Base-by-base conservation (phyloP, 345 rosid species). In the Salix caprea region DNA sequence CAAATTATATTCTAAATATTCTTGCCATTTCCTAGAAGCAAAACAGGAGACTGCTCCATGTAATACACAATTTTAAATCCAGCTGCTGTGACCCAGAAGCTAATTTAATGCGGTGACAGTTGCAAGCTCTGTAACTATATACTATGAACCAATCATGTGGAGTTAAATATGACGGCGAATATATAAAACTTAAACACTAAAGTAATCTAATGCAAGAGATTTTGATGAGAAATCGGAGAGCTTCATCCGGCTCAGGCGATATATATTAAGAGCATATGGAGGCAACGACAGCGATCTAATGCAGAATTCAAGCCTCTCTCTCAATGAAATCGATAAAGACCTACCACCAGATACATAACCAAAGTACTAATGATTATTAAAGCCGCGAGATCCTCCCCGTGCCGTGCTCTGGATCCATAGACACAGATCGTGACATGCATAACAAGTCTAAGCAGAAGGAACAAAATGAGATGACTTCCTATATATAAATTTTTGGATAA, bases 241-340 rank as follows among this genome's bases (percentile, higher is more conserved):
- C 36, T 32, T 32, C 69, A 62, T 68, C 73, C 64, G 79, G 77
- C 74, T 77, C 74, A 60, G 48, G 76, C 56, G 71, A 77, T 30
- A 8, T 74, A 77, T 30, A 8, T 76, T 18, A 80, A 67, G 79
- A 74, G 61, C 72, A 48, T 40, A 80, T 60, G 86, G 79, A 80
- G 83, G 72, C 79, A 71, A 21, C 67, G 76, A 83, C 67, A 72
- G 76, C 66, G 75, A 72, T 75, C 19, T 7, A 11, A 68, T 62
- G 37, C 61, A 66, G 42, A 56, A 44, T 74, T 21, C 44, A 70
- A 75, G 69, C 56, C 48, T 58, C 70, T 56, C 75, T 65, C 66
- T 54, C 16, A 23, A 54, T 56, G 56, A 76, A 76, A 37, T 26
- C 28, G 83, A 83, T 7, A 36, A 74, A 28, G 86, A 83, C 83